Evolutionary conservation across 1,284 basidiomycete genomes (phyloP).

Genomic region (Fomitopsis schrenkii): DNA sequence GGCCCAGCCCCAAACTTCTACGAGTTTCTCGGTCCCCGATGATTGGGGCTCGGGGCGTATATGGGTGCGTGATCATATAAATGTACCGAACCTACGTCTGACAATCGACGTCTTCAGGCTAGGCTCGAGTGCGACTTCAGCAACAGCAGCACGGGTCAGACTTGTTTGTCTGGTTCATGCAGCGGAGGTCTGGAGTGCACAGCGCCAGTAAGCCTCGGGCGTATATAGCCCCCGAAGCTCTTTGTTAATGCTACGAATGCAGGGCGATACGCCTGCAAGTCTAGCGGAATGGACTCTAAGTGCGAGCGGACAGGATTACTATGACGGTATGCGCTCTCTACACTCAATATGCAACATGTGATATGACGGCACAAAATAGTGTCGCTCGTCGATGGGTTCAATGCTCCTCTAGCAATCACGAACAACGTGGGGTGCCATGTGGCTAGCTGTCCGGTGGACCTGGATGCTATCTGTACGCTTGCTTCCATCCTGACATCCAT

Average conservation of each 20-base stretch:
- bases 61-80: slow-evolving; percentile 22
- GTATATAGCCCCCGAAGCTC: too few relatives aligned
- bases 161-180: slow-evolving; percentile 40
- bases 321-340: slow-evolving; percentile 29
- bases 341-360: not conserved
- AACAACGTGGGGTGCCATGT: slow-evolving; percentile 34
- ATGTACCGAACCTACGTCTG: not conserved
- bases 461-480: slow-evolving; percentile 33
- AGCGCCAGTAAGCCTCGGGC: slow-evolving; percentile 25
- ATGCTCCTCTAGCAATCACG: slow-evolving; percentile 38
- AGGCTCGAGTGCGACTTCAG: slow-evolving; percentile 39
- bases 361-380: slow-evolving; percentile 14
- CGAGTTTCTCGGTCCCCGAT: slow-evolving; percentile 31
- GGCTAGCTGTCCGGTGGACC: slow-evolving; percentile 39
- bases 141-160: slow-evolving; percentile 28
- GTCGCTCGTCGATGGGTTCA: slow-evolving; percentile 38
- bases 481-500: not conserved
- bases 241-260: not conserved
- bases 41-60: slow-evolving; percentile 37
- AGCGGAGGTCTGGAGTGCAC: slow-evolving; percentile 44
- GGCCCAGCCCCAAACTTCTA: slow-evolving; percentile 24
- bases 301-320: slow-evolving; percentile 31
- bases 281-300: slow-evolving; percentile 41
- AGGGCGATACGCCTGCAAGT: slow-evolving; percentile 40
- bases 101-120: slow-evolving; percentile 15